Evolutionary conservation across 164 flowering plant species (phyloP).

Genomic region (Cinnamomum micranthum): DNA sequence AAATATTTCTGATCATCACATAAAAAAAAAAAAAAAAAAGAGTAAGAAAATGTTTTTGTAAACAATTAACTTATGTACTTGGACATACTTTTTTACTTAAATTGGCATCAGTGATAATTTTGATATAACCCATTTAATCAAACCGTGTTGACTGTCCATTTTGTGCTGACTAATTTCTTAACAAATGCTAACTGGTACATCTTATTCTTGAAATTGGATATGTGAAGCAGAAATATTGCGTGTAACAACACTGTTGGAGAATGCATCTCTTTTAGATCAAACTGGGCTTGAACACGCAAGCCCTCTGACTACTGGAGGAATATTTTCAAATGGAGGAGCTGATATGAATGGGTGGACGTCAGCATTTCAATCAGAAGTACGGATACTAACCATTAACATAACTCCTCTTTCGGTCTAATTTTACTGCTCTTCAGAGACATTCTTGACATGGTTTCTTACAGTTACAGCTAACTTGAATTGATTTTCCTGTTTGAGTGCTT

Average conservation of each 20-base stretch:
- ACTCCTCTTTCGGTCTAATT: conserved; percentile 65
- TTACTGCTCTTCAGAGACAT: conserved; percentile 44
- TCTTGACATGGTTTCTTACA: conserved; percentile 43
- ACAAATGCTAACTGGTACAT: conserved; percentile 17
- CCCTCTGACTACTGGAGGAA: conserved; percentile 93
- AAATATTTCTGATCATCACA: no score
- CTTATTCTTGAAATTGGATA: conserved; percentile 18
- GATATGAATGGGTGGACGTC: conserved; percentile 91
- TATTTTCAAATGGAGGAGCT: conserved; percentile 92
- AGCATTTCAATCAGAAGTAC: conserved; percentile 97
- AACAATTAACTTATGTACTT: background rate
- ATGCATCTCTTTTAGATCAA: conserved; percentile 98
- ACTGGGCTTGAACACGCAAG: conserved; percentile 98
- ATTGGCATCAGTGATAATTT: conserved; percentile 2
- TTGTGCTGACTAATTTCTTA: conserved; percentile 13
- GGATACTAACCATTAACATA: conserved; percentile 98
- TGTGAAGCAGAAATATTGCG: conserved; percentile 98
- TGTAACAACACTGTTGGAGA: conserved; percentile 99
- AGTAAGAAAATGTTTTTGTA: no score
- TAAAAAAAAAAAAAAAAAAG: no score
- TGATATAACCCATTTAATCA: conserved; percentile 11
- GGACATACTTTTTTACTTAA: background rate
- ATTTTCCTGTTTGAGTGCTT: conserved; percentile 26
- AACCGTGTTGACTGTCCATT: conserved; percentile 12
- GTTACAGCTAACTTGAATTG: conserved; percentile 51